Conservation (phyloP, 331 rosid genomes). For the Erythrophleum ivorense region DNA sequence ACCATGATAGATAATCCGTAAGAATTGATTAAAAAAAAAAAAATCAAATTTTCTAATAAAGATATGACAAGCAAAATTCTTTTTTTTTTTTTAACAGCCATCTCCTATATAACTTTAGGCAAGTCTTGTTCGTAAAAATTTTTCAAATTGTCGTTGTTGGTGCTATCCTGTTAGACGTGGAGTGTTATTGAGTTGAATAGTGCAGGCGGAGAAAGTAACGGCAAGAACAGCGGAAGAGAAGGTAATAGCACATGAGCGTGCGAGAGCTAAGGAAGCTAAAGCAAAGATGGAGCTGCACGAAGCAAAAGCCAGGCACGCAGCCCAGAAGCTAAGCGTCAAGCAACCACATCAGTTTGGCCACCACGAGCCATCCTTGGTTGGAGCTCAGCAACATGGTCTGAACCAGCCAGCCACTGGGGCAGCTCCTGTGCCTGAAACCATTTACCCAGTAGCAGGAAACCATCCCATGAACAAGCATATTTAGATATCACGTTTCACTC, state of each 20-base stretch:
- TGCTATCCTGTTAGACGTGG: background rate
- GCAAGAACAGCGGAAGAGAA: conserved; percentile 66
- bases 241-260: conserved; percentile 54
- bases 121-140: too few relatives aligned
- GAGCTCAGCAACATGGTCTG: conserved; percentile 16
- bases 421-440: conserved; percentile 3
- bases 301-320: conserved; percentile 68
- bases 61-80: too few relatives aligned
- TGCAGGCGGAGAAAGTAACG: conserved; percentile 60
- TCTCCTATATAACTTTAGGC: too few relatives aligned
- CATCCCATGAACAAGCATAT: conserved; percentile 36
- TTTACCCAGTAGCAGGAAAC: conserved; percentile 43
- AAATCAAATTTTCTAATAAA: too few relatives aligned
- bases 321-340: conserved; percentile 45
- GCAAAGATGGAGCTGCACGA: conserved; percentile 72
- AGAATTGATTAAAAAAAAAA: background rate
- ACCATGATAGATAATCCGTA: background rate
- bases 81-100: too few relatives aligned
- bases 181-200: conserved; percentile 21
- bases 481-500: background rate
- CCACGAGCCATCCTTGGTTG: background rate
- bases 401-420: conserved; percentile 31
- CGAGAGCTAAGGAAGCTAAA: conserved; percentile 65
- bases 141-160: background rate
- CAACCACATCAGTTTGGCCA: conserved; percentile 37